Percentiles rank a stretch among this genome's conserved stretches.
These are phyloP conservation scores for Citrus reticulata DNA, from an alignment of 345 rosid species.

Conservation along the genomic window DNA sequence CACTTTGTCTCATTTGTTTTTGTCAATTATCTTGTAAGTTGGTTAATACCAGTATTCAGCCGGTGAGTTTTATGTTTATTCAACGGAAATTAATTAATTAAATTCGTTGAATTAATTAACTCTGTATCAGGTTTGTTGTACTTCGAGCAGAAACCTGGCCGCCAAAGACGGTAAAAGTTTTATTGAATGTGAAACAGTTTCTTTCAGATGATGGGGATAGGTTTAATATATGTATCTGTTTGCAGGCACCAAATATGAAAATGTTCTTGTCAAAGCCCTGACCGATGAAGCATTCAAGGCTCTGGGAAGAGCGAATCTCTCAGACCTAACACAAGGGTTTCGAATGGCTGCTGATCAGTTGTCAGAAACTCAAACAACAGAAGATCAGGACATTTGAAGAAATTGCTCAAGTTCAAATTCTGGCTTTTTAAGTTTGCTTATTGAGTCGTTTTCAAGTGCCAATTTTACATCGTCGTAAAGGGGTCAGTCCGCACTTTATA, in stretches of 20 bases:
- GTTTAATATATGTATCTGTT: background rate
- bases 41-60: too few species aligned
- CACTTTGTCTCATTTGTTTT: too few species aligned
- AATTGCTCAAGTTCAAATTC: constrained; percentile 19
- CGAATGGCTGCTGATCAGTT: constrained; percentile 50
- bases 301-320: constrained; percentile 49
- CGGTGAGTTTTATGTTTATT: too few species aligned
- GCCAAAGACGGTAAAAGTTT: constrained; percentile 46
- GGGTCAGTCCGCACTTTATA: too few species aligned
- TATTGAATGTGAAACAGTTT: background rate
- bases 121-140: background rate
- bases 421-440: background rate
- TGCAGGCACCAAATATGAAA: constrained; percentile 50
- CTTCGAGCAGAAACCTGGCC: constrained; percentile 44
- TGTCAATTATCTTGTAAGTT: too few species aligned
- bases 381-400: constrained; percentile 54
- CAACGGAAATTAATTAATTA: background rate
- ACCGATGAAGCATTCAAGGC: constrained; percentile 50
- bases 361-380: constrained; percentile 42
- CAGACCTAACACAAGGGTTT: constrained; percentile 52
- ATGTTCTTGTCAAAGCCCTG: constrained; percentile 41
- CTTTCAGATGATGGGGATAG: background rate
- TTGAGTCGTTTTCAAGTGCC: background rate
- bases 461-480: too few species aligned
- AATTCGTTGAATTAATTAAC: too few species aligned